Conservation (phyloP, 306 rosid species). For the Mimosa bimucronata region DNA sequence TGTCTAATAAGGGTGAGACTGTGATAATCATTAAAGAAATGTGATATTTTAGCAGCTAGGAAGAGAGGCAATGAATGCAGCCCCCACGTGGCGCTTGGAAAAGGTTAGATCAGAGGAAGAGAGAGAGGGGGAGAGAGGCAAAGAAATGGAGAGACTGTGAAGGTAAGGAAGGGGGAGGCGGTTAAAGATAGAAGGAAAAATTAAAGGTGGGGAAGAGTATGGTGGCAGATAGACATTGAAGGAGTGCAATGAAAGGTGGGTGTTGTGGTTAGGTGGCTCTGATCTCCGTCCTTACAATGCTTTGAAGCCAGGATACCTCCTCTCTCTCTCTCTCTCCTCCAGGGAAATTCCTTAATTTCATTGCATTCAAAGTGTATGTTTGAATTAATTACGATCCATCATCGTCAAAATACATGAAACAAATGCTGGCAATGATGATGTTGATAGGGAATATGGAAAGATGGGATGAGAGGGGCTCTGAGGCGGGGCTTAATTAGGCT, state of each 20-base stretch:
- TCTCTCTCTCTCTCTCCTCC: constrained; percentile 7
- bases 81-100: constrained; percentile 55
- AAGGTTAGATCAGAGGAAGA: constrained; percentile 18
- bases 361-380: constrained; percentile 30
- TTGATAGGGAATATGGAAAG: constrained; percentile 53
- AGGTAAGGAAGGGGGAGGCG: constrained; percentile 52
- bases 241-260: constrained; percentile 65
- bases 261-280: constrained; percentile 86
- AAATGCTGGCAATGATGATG: constrained; percentile 81
- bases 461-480: neutral
- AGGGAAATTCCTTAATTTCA: constrained; percentile 27
- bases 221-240: constrained; percentile 85
- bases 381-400: neutral
- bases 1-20: no score
- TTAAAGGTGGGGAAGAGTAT: constrained; percentile 59
- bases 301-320: constrained; percentile 40
- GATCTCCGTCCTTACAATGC: constrained; percentile 56
- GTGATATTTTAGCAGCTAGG: neutral
- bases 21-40: neutral
- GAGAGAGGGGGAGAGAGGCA: constrained; percentile 36
- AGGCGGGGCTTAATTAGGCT: constrained; percentile 49
- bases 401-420: constrained; percentile 51
- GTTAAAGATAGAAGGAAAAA: constrained; percentile 34
- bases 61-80: constrained; percentile 15
- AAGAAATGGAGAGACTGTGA: constrained; percentile 46